Percentiles rank a stretch among this genome's conserved stretches.
Conservation (phyloP, 1,284 basidiomycete species). For the Takashimella tepidaria region DNA sequence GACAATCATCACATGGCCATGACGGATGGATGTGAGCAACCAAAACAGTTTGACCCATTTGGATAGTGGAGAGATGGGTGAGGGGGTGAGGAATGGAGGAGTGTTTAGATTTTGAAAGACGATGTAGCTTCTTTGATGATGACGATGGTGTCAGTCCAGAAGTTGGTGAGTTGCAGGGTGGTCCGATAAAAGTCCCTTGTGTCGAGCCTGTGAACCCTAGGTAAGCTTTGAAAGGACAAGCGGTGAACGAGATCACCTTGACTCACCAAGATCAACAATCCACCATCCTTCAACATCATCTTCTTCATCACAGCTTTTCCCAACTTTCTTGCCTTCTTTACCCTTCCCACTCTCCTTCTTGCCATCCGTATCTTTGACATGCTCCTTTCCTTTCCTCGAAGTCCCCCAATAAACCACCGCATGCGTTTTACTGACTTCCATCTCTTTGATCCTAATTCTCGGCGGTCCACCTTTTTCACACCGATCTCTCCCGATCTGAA, state of each 20-base stretch:
- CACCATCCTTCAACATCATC: conserved; percentile 30
- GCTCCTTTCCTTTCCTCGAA: background rate
- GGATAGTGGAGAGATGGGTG: conserved; percentile 28
- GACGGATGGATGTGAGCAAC: conserved; percentile 37
- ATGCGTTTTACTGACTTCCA: conserved; percentile 47
- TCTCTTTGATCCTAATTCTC: conserved; percentile 41
- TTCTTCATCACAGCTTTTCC: conserved; percentile 8
- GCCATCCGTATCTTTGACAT: conserved; percentile 2
- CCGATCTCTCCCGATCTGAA: conserved; percentile 43
- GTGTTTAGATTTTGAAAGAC: conserved; percentile 35
- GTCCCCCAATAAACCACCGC: conserved; percentile 39
- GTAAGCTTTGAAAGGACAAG: too few species aligned
- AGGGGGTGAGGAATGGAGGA: conserved; percentile 31
- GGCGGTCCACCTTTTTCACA: conserved; percentile 26
- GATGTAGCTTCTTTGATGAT: conserved; percentile 5
- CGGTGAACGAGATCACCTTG: too few species aligned
- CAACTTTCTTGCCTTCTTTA: too few species aligned
- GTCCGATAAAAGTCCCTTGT: conserved; percentile 41
- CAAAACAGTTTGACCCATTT: conserved; percentile 39
- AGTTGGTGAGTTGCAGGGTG: conserved; percentile 1
- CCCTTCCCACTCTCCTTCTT: conserved; percentile 4
- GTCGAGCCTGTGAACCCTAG: conserved; percentile 43
- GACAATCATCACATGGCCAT: conserved; percentile 44
- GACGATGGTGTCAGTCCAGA: conserved; percentile 1
- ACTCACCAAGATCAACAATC: conserved; percentile 42